Percentiles rank a stretch among this genome's conserved stretches.
Conservation (phyloP, 495 filamentous ascomycete genomes). For the Thozetella sp. region DNA sequence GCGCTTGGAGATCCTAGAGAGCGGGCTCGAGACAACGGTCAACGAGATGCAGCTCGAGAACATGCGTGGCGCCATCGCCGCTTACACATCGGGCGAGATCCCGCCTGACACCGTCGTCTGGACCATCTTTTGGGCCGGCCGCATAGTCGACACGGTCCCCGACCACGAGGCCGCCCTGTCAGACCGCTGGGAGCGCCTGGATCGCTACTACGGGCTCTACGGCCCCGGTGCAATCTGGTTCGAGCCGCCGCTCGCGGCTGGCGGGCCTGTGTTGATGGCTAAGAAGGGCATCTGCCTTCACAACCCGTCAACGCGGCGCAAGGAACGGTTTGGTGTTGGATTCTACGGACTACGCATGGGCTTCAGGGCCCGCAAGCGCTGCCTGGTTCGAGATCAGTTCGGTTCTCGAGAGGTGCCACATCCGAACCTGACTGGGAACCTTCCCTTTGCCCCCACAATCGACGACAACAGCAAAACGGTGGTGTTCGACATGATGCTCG, state of each 20-base stretch:
- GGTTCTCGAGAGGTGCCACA: not conserved
- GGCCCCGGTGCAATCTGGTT: slow-evolving; percentile 53
- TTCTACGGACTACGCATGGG: slow-evolving; percentile 24
- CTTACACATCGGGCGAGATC: slow-evolving; percentile 42
- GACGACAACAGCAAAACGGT: not conserved
- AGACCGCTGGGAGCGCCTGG: slow-evolving; percentile 39
- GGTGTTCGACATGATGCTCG: slow-evolving; percentile 32
- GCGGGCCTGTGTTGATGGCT: slow-evolving; percentile 8
- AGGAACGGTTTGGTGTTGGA: slow-evolving; percentile 16
- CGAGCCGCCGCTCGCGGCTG: slow-evolving; percentile 39
- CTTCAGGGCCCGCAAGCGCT: slow-evolving; percentile 20
- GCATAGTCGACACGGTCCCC: slow-evolving; percentile 40
- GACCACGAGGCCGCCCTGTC: slow-evolving; percentile 33
- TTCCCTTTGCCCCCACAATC: not conserved
- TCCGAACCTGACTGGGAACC: slow-evolving; percentile 10
- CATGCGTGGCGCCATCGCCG: slow-evolving; percentile 42
- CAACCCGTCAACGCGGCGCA: slow-evolving; percentile 13
- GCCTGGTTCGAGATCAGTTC: slow-evolving; percentile 1
- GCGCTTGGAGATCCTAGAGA: slow-evolving; percentile 29
- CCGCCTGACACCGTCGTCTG: slow-evolving; percentile 30
- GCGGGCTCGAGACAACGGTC: slow-evolving; percentile 19
- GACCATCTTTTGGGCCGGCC: slow-evolving; percentile 47
- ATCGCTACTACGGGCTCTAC: slow-evolving; percentile 32
- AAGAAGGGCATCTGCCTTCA: slow-evolving; percentile 30
- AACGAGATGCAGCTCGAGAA: slow-evolving; percentile 40